Percentiles rank a stretch among this genome's conserved stretches.
These are phyloP conservation scores for Gomphus bonarii DNA, from an alignment of 1,284 basidiomycete genomes.

Conservation along the genomic window DNA sequence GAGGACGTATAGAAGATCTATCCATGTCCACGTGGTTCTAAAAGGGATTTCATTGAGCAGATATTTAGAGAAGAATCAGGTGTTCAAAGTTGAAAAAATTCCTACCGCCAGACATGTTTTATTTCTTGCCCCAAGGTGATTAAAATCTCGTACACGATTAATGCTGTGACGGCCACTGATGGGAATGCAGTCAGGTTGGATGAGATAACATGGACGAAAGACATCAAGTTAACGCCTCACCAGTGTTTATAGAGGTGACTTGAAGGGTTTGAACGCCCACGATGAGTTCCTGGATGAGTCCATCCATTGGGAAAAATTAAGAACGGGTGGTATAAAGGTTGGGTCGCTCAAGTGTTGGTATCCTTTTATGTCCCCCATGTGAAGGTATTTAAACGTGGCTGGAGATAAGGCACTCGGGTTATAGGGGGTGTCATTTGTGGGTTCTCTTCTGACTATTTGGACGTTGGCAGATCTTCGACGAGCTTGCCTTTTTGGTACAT, in stretches of 20 bases:
- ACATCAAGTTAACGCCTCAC: not conserved
- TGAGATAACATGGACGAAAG: not conserved
- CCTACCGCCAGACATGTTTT: constrained; percentile 2
- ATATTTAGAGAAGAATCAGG: not conserved
- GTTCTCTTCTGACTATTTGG: too few species aligned
- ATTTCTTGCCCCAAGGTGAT: not conserved
- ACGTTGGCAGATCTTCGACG: too few species aligned
- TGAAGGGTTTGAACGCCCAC: not conserved
- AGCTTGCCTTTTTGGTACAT: too few species aligned
- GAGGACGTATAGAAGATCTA: not conserved
- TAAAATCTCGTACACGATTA: constrained; percentile 2
- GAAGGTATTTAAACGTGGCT: too few species aligned
- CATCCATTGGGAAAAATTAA: not conserved
- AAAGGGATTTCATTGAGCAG: not conserved
- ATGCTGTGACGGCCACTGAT: not conserved
- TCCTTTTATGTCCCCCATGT: too few species aligned
- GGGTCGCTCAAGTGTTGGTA: too few species aligned
- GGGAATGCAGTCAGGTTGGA: not conserved
- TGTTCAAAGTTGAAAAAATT: too few species aligned
- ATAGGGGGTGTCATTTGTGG: too few species aligned
- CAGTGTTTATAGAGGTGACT: not conserved
- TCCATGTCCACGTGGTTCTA: not conserved
- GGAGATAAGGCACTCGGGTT: too few species aligned
- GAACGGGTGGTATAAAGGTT: too few species aligned
- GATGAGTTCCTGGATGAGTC: not conserved